Evolutionary conservation across 2,329 filamentous ascomycete genomes (phyloP), one percentile per base, ranked within the genome.

Genomic region (Pseudonectria foliicola): DNA sequence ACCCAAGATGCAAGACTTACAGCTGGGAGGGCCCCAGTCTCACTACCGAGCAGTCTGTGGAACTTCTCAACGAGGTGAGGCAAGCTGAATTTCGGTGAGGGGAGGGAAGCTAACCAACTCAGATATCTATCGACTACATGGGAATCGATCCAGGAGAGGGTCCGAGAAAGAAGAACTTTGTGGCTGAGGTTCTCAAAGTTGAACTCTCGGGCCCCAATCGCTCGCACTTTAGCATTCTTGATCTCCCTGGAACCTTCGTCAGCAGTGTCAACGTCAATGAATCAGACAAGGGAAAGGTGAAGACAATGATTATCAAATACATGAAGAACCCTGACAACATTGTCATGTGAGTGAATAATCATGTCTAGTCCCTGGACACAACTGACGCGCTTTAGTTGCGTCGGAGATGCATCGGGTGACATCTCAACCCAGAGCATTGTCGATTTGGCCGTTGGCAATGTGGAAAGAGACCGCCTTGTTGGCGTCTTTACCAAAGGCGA

Each of bases 401-500:
- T 60, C 13, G 44, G 53, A 3, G 55, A 57, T 29, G 60, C 57
- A 2, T 45, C 39, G 4, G 54, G 41, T 3, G 55, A 62, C 31
- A 40, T 63, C 5, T 35, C 45, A 2, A 53, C 51, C 11, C 56
- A 61, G 16, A 46, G 46, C 0, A 59, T 61, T 5, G 43, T 58
- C 10, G 35, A 40, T 3, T 13, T 59, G 14, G 57, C 58, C 2
- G 41, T 40, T 5, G 24, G 44, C 2, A 26, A 55, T 13, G 54
- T 59, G 3, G 45, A 54, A 3, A 52, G 49, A 10, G 45, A 44
- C 2, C 48, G 57, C 3, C 43, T 60, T n/a, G 47, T 64, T 12
- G 56, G 60, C 1, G 60, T 63, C 1, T 56, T 62, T 18, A 64
- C 61, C 1, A 62, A 63, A 35, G 63, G 60, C 27, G 60, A 63